Percentiles rank a stretch among this genome's conserved stretches.
Conservation (phyloP, 257 asterid genomes). For the Nicotiana paniculata region DNA sequence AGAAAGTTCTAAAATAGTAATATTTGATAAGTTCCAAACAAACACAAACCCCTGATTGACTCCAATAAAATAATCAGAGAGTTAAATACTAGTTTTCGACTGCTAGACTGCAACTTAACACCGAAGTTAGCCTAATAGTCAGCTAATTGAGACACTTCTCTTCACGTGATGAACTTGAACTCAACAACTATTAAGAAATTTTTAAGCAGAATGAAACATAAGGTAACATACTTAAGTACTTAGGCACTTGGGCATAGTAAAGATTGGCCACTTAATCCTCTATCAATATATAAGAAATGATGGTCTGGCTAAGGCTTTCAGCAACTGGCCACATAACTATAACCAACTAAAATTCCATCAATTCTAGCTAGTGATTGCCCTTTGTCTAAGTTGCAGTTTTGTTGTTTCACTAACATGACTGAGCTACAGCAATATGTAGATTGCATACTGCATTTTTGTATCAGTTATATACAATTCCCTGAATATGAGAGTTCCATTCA, state of each 20-base stretch:
- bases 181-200: not conserved
- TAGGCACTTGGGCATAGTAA: not conserved
- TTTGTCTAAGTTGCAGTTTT: not conserved
- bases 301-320: not conserved
- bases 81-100: not conserved
- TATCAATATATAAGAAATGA: not conserved
- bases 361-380: not conserved
- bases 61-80: not conserved
- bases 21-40: not conserved
- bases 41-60: not conserved
- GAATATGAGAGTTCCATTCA: not conserved
- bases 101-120: not conserved
- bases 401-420: not conserved
- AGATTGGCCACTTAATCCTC: slow-evolving; percentile 1
- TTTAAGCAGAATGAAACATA: not conserved
- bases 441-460: not conserved
- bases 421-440: not conserved
- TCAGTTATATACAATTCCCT: not conserved
- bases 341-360: not conserved
- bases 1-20: not conserved
- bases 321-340: not conserved
- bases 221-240: not conserved
- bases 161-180: not conserved
- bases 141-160: not conserved
- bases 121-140: not conserved